Evolutionary conservation across 2,329 filamentous ascomycete species (phyloP), one percentile per base, ranked within the genome.

Genomic region (Fusarium udum): DNA sequence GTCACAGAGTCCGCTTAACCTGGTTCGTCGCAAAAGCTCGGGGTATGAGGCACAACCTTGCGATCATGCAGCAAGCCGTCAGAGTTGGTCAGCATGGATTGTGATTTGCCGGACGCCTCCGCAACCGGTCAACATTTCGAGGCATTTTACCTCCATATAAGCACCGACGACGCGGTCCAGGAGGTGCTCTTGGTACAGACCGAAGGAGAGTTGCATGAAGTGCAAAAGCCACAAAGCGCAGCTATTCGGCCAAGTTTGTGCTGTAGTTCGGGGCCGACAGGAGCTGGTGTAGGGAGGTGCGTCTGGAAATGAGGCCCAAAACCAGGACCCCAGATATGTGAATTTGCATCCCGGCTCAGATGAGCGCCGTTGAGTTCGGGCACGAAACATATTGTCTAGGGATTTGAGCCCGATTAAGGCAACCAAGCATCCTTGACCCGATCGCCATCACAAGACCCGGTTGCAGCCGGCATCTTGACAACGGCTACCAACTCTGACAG

Each of bases 61-160:
- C 69, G 69, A 75, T 75, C 63, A 75, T 75, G 73, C 73, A 74
- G 67, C 67, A 63, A 61, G 36, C 70, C 73, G 67, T 52, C 26
- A 58, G 63, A 49, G 55, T 61, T 75, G 67, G 70, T 52, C 70
- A 75, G 60, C 58, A 49, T 45, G 31, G 43, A 34, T 57, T 69
- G 40, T 57, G 42, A 75, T 75, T 75, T 74, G 73, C 59, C 48
- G 49, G 56, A 51, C 52, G 12, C 37, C 61, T 68, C 64, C 43
- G 49, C 58, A 75, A 69, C 73, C 73, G 73, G 73, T 75, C 70
- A 74, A 72, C 64, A 74, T 42, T 28, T 69, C 48, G 63, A 69
- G 64, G 64, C 56, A 62, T 69, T 64, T 64, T 61, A 57, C 52
- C 45, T 20, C 51, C 58, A 48, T 57, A 52, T 57, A 70, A 45